Evolutionary conservation across 192 early-diverging fungal species (phyloP).

Genomic region (Backusella tarrabulga): DNA sequence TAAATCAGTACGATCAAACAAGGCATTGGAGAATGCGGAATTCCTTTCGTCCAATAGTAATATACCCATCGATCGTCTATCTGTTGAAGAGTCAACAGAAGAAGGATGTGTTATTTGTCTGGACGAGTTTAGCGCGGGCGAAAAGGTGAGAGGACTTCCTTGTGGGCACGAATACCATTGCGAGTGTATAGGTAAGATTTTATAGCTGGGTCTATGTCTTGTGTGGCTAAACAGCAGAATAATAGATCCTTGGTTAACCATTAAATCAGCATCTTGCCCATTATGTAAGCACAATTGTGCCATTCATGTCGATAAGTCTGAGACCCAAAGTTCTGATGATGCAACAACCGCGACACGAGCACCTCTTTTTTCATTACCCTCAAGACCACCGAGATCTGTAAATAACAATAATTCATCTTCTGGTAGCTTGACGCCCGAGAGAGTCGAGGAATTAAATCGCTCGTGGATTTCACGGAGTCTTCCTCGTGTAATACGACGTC

Average conservation of each 20-base stretch:
- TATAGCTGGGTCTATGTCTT: background rate
- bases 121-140: constrained; percentile 54
- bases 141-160: constrained; percentile 49
- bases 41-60: constrained; percentile 8
- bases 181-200: constrained; percentile 52
- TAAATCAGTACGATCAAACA: constrained; percentile 25
- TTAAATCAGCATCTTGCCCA: constrained; percentile 51
- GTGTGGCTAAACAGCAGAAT: background rate
- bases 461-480: constrained; percentile 36
- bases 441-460: constrained; percentile 27
- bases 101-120: constrained; percentile 54
- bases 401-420: constrained; percentile 4
- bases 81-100: background rate
- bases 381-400: constrained; percentile 3
- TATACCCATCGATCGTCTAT: background rate
- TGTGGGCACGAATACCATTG: constrained; percentile 60
- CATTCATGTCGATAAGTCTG: constrained; percentile 7
- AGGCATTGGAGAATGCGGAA: constrained; percentile 34
- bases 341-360: background rate
- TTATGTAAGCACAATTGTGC: constrained; percentile 54
- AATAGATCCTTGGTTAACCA: constrained; percentile 57
- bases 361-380: background rate
- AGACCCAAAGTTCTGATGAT: background rate
- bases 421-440: constrained; percentile 29
- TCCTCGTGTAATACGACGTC: constrained; percentile 36